Conservation (phyloP, 768 basidiomycete species). For the Auriscalpium orientale region DNA sequence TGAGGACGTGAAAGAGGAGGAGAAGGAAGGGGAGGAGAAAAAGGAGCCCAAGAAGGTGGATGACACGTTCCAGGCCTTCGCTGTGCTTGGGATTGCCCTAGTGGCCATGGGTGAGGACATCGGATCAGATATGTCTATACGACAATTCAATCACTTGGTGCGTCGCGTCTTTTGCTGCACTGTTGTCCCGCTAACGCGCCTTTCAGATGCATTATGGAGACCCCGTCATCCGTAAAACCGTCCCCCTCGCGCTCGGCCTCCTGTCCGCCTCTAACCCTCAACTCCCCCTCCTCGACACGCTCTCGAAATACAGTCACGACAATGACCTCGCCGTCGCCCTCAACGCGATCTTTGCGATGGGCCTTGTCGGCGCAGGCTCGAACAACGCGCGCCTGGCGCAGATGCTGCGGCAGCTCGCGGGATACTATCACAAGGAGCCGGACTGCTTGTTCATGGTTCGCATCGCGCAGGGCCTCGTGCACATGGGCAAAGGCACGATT, state of each 20-base stretch:
- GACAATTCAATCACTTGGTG: constrained; percentile 96
- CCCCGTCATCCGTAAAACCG: constrained; percentile 81
- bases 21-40: constrained; percentile 54
- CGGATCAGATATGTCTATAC: constrained; percentile 94
- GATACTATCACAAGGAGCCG: constrained; percentile 97
- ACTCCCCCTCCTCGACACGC: constrained; percentile 88
- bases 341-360: constrained; percentile 98
- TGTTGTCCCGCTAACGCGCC: constrained; percentile 1
- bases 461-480: constrained; percentile 92
- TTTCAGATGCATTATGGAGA: constrained; percentile 98
- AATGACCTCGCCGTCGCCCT: constrained; percentile 94
- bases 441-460: constrained; percentile 96
- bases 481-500: constrained; percentile 99
- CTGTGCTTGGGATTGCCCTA: constrained; percentile 87
- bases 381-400: constrained; percentile 97
- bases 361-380: constrained; percentile 95
- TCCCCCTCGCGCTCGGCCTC: constrained; percentile 92
- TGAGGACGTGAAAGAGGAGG: constrained; percentile 27
- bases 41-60: constrained; percentile 44
- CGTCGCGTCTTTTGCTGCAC: constrained; percentile 19
- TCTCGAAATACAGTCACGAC: constrained; percentile 98
- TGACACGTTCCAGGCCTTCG: constrained; percentile 85
- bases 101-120: constrained; percentile 99
- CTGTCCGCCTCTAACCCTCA: constrained; percentile 95
- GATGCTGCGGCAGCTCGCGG: constrained; percentile 93